Base-by-base conservation (phyloP, 345 rosid genomes). In the Acer saccharum region DNA sequence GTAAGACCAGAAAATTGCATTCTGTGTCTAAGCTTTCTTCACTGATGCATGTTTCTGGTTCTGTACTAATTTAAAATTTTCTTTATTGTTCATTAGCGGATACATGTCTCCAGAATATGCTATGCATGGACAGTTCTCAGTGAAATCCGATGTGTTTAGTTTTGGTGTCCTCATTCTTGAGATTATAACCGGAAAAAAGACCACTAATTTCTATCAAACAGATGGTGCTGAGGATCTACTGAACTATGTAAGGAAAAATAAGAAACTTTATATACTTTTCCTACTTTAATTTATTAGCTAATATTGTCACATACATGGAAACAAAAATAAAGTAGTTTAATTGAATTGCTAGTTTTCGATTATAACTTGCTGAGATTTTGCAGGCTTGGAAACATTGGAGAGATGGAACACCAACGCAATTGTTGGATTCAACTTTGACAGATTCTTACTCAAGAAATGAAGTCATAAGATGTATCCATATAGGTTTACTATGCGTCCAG, bases 401-500 rank as follows among this genome's bases (percentile, higher is more conserved):
- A 4, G 76, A 68, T 1, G 83, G 79, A n/a, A 73, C 52, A 4
- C 70, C 79, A 0, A 5, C 69, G 70, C 57, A 77, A 0, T 72
- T 84, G 69, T 3, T 79, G 29, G 86, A 84, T 65, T 21, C 81
- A 0, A 55, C 54, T 2, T 41, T 82, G 46, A 70, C 67, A 64
- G 77, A 72, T 21, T 71, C 76, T 25, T 60, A 41, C 55, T 66
- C 81, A 10, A 61, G 78, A 75, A 81, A 72, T 69, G 87, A 91
- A 83, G 86, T 86, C 46, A 79, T 82, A 2, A 85, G 89, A 82
- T 88, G 89, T 83, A 86, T 89, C 43, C 90, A 91, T 29, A 80
- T 91, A 27, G 89, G 87, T 3, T 57, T 91, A 35, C 71, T 89
- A 73, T 91, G 95, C 71, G 87, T 88, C 67, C 89, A 91, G 71